A percentile compares a stretch with the other conserved stretches of the same genome.
Conservation (phyloP, 2,329 filamentous ascomycete genomes). For the Colletotrichum zoysiae region DNA sequence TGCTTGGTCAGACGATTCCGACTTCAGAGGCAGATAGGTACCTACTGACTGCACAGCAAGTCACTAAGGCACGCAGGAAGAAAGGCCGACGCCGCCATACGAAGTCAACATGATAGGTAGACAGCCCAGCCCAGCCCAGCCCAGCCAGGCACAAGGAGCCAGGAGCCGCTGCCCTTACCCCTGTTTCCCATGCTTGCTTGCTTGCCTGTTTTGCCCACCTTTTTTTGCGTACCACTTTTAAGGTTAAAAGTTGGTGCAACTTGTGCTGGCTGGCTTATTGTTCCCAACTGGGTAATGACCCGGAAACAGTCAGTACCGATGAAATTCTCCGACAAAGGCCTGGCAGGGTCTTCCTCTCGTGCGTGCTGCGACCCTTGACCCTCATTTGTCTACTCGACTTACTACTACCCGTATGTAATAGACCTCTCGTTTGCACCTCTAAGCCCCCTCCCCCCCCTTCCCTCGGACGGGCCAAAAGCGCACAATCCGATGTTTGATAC, state of each 20-base stretch:
- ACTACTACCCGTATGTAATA: no score
- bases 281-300: background rate
- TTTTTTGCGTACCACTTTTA: conserved; percentile 2
- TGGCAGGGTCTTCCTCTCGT: background rate
- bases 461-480: background rate
- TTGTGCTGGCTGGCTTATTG: background rate
- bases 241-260: conserved; percentile 32
- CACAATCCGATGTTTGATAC: conserved; percentile 2
- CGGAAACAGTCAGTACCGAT: background rate
- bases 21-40: no score
- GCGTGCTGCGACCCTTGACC: background rate
- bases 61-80: background rate
- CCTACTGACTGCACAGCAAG: no score
- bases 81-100: conserved; percentile 2
- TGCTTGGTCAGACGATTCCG: background rate
- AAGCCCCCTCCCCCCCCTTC: no score
- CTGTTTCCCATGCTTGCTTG: background rate
- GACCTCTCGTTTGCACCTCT: no score
- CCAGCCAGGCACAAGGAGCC: background rate
- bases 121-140: background rate
- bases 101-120: background rate
- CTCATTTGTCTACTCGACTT: background rate
- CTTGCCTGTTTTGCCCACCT: background rate
- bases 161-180: background rate
- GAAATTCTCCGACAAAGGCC: background rate